Evolutionary conservation across 2,329 filamentous ascomycete genomes (phyloP).

Genomic region (Paecilomyces fulvus): DNA sequence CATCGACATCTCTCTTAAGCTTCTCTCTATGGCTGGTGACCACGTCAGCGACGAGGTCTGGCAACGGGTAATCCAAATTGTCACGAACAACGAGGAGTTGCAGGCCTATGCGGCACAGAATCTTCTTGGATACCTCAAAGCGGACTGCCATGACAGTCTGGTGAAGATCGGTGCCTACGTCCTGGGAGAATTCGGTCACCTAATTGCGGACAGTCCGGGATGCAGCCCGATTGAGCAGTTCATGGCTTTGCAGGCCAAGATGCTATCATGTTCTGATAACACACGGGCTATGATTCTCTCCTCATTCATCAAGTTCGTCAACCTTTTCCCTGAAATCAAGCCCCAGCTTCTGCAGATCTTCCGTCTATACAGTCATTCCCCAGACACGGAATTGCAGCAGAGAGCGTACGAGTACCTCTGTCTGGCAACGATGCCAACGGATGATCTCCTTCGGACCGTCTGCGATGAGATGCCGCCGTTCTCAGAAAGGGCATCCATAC

Average conservation of each 20-base stretch:
- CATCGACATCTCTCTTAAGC: constrained; percentile 88
- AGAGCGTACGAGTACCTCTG: constrained; percentile 90
- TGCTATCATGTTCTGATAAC: constrained; percentile 77
- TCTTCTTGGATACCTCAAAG: constrained; percentile 83
- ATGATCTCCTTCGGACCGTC: constrained; percentile 84
- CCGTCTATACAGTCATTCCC: constrained; percentile 81
- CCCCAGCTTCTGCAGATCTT: constrained; percentile 88
- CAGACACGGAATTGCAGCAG: constrained; percentile 94
- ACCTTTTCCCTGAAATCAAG: constrained; percentile 97
- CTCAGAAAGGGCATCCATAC: constrained; percentile 83
- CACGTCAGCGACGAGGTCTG: constrained; percentile 99
- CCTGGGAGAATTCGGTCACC: constrained; percentile 90
- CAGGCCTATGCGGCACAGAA: constrained; percentile 95
- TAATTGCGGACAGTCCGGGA: constrained; percentile 83
- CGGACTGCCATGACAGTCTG: constrained; percentile 89
- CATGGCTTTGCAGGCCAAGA: constrained; percentile 81
- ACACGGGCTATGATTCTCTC: constrained; percentile 92
- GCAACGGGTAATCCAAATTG: constrained; percentile 97
- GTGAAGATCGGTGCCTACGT: constrained; percentile 98
- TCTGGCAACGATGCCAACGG: constrained; percentile 74
- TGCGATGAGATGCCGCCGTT: constrained; percentile 99
- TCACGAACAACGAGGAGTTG: constrained; percentile 97
- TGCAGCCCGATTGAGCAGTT: constrained; percentile 98
- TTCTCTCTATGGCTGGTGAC: constrained; percentile 94
- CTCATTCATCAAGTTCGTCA: constrained; percentile 95